These are phyloP conservation scores for Colletotrichum sp. DNA, from an alignment of 2,329 filamentous ascomycete species.

Conservation along the genomic window DNA sequence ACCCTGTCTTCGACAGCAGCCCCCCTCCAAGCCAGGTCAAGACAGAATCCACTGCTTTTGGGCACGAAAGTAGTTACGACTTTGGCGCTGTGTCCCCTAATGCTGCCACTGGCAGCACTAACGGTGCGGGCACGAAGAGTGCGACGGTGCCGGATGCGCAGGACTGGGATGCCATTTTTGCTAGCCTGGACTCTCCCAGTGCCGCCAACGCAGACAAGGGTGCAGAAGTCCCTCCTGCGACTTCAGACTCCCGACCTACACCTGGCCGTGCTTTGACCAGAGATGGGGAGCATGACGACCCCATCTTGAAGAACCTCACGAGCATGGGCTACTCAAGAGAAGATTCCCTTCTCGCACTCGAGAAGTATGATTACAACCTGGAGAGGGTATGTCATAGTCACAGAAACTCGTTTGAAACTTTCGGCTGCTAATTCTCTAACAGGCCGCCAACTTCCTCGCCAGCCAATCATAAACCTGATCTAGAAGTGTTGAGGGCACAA, in stretches of 20 bases:
- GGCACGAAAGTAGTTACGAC: constrained; percentile 63
- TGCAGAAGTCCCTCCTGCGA: constrained; percentile 8
- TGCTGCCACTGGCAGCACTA: constrained; percentile 36
- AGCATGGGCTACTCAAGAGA: constrained; percentile 84
- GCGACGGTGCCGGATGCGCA: constrained; percentile 57
- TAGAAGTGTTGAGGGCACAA: neutral
- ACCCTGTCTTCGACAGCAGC: constrained; percentile 79
- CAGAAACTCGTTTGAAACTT: neutral
- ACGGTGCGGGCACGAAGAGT: constrained; percentile 37
- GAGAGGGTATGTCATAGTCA: constrained; percentile 73
- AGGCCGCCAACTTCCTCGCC: constrained; percentile 62
- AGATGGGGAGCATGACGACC: constrained; percentile 84
- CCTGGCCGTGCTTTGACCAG: constrained; percentile 72
- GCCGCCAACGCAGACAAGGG: constrained; percentile 23
- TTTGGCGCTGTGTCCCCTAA: constrained; percentile 53
- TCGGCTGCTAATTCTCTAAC: neutral
- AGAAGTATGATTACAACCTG: constrained; percentile 96
- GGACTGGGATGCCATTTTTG: constrained; percentile 97
- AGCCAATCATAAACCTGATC: constrained; percentile 52
- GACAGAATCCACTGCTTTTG: constrained; percentile 58
- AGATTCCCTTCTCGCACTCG: constrained; percentile 79
- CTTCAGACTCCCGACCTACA: constrained; percentile 26
- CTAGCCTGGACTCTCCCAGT: constrained; percentile 69
- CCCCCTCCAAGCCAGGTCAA: constrained; percentile 59
- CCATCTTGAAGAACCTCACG: constrained; percentile 87